Evolutionary conservation across 805 yeast genomes (phyloP).

Genomic region (Saturnispora sanitii): DNA sequence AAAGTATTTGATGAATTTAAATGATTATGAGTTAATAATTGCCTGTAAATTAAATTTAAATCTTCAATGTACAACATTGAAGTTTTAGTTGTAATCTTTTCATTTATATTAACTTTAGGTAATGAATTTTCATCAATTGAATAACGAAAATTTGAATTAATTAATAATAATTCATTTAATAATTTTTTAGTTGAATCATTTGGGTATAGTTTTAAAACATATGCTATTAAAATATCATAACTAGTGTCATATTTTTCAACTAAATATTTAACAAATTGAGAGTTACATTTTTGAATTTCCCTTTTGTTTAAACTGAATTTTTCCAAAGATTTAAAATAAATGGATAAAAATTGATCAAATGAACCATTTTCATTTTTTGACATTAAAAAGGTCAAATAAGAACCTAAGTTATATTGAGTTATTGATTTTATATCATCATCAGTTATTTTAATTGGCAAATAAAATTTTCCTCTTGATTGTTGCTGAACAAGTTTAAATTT

Average conservation of each 20-base stretch:
- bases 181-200: constrained; percentile 3
- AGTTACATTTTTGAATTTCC: constrained; percentile 10
- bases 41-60: constrained; percentile 10
- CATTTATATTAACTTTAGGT: constrained; percentile 10
- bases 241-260: constrained; percentile 6
- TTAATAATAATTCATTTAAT: constrained; percentile 3
- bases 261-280: constrained; percentile 9
- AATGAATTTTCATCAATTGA: constrained; percentile 1
- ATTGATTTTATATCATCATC: constrained; percentile 1
- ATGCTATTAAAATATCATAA: constrained; percentile 9
- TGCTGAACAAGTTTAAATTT: constrained; percentile 6
- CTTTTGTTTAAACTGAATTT: not conserved
- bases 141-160: not conserved
- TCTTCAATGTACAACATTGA: constrained; percentile 7
- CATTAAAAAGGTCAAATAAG: constrained; percentile 1
- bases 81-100: not conserved
- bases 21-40: constrained; percentile 6
- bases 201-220: constrained; percentile 12
- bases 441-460: constrained; percentile 4
- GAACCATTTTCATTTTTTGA: not conserved
- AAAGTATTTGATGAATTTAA: constrained; percentile 4
- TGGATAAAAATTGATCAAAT: constrained; percentile 12
- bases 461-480: constrained; percentile 2
- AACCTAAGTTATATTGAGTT: not conserved
- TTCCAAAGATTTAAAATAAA: constrained; percentile 11